These are phyloP conservation scores for Paramecium bursaria DNA, from an alignment of 73 alveolate genomes.

Conservation along the genomic window DNA sequence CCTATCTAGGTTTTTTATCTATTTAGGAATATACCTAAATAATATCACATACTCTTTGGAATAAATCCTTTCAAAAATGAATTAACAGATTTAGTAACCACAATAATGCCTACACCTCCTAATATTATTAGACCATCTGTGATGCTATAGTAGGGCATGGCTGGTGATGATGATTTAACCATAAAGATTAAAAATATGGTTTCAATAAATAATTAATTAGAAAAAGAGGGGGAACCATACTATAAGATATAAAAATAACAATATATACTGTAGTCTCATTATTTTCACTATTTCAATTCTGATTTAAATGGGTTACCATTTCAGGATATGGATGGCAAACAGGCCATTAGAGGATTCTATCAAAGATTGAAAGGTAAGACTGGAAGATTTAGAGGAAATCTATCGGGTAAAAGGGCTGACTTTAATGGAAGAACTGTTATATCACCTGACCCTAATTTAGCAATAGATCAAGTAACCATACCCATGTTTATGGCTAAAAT, in stretches of 20 bases:
- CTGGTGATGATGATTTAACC: slow-evolving; percentile 39
- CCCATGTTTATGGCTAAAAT: slow-evolving; percentile 98
- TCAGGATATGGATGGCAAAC: slow-evolving; percentile 71
- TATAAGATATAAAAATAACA: slow-evolving; percentile 15
- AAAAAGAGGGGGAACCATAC: slow-evolving; percentile 24
- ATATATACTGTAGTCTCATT: slow-evolving; percentile 9
- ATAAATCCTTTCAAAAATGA: slow-evolving; percentile 52
- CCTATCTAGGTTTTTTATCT: slow-evolving; percentile 37
- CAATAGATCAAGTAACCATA: slow-evolving; percentile 93
- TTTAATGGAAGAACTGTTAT: slow-evolving; percentile 99
- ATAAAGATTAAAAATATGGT: slow-evolving; percentile 13
- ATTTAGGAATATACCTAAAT: slow-evolving; percentile 32
- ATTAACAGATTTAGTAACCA: slow-evolving; percentile 44
- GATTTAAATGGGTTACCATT: slow-evolving; percentile 16
- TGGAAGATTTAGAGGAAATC: slow-evolving; percentile 98
- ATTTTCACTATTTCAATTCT: slow-evolving; percentile 48
- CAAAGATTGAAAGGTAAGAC: slow-evolving; percentile 98
- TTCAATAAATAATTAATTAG: background rate
- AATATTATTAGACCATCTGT: slow-evolving; percentile 62
- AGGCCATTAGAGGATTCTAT: slow-evolving; percentile 92
- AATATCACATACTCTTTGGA: slow-evolving; percentile 41
- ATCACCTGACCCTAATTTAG: slow-evolving; percentile 99
- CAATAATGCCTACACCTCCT: slow-evolving; percentile 68
- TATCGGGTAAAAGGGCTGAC: slow-evolving; percentile 99
- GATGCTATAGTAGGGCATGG: slow-evolving; percentile 33